Conservation (phyloP, 257 asterid genomes). For the Nicotiana sylvestris region DNA sequence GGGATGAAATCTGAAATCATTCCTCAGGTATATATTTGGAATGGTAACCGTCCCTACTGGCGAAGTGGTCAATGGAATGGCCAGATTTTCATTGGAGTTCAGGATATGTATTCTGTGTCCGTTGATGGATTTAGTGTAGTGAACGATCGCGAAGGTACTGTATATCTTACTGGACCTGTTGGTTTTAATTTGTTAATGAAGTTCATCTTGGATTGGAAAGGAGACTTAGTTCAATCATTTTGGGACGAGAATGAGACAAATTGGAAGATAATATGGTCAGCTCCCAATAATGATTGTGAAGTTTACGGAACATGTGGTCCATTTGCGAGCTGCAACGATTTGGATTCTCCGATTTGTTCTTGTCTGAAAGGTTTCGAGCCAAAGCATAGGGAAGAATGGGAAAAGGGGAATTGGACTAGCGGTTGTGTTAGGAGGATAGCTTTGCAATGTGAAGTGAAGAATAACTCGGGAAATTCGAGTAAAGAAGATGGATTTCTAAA, state of each 20-base stretch:
- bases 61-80: conserved; percentile 61
- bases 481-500: conserved; percentile 8
- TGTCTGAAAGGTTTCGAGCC: conserved; percentile 7
- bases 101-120: conserved; percentile 39
- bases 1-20: conserved; percentile 33
- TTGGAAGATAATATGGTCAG: conserved; percentile 29
- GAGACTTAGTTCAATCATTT: conserved; percentile 22
- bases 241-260: conserved; percentile 32
- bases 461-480: neutral
- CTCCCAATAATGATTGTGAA: conserved; percentile 34
- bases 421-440: conserved; percentile 4
- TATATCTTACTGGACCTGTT: conserved; percentile 11
- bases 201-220: conserved; percentile 32
- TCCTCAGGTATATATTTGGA: conserved; percentile 30
- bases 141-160: conserved; percentile 23
- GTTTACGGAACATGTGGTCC: conserved; percentile 45
- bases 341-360: conserved; percentile 18
- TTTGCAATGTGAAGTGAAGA: conserved; percentile 6
- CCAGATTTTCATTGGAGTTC: conserved; percentile 43
- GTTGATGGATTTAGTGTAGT: conserved; percentile 35
- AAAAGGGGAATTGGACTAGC: neutral
- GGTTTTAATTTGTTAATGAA: conserved; percentile 21
- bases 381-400: conserved; percentile 15
- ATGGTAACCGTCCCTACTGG: conserved; percentile 24
- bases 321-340: conserved; percentile 33